These are phyloP conservation scores for Anethum foeniculum DNA, from an alignment of 140 eudicot genomes.

Conservation along the genomic window DNA sequence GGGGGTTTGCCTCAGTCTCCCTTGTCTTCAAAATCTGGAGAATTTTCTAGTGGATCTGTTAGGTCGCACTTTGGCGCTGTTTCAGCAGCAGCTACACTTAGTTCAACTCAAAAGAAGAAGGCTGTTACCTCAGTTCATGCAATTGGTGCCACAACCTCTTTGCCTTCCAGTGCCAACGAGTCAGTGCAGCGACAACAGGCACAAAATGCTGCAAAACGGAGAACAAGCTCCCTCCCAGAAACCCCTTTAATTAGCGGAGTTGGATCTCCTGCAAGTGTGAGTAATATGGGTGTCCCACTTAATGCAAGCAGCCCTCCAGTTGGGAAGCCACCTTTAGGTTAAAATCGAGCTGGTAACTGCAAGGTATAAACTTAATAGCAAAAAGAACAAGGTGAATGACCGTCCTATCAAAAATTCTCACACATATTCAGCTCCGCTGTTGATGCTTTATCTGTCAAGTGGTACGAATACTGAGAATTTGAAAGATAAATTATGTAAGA, in stretches of 20 bases:
- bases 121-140: constrained; percentile 58
- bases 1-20: constrained; percentile 94
- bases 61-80: constrained; percentile 71
- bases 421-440: constrained; percentile 33
- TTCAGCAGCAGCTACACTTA: constrained; percentile 37
- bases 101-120: constrained; percentile 67
- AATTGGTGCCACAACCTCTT: constrained; percentile 45
- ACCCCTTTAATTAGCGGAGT: constrained; percentile 64
- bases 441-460: constrained; percentile 37
- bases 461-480: constrained; percentile 48
- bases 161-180: constrained; percentile 65
- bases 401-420: constrained; percentile 26
- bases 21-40: constrained; percentile 79
- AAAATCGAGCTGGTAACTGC: constrained; percentile 64
- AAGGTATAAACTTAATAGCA: constrained; percentile 80
- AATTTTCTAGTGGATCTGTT: constrained; percentile 79
- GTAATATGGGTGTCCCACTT: constrained; percentile 56
- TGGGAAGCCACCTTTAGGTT: constrained; percentile 44
- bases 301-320: constrained; percentile 81
- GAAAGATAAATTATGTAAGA: constrained; percentile 65
- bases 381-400: constrained; percentile 64
- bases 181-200: constrained; percentile 63
- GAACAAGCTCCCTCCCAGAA: constrained; percentile 70
- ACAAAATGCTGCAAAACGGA: constrained; percentile 55
- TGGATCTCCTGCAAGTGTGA: constrained; percentile 85